A percentile compares a stretch with the other conserved stretches of the same genome.
Conservation (phyloP, 116 monocot genomes). For the Trichopus zeylanicus region DNA sequence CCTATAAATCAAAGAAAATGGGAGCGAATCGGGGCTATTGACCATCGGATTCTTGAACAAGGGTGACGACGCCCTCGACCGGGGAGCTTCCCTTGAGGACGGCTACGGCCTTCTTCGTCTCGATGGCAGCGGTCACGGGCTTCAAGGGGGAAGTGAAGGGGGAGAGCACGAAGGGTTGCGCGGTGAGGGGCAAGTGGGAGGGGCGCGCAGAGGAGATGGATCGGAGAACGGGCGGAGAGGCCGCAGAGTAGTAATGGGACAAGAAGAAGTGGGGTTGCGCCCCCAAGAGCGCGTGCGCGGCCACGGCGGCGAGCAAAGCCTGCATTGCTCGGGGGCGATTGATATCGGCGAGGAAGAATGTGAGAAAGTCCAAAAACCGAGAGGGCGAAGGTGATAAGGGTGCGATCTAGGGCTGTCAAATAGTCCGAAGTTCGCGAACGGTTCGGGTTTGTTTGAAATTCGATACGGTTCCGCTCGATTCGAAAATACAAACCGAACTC, state of each 20-base stretch:
- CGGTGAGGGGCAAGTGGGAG: background rate
- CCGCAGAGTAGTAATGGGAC: no score
- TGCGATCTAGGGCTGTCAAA: no score
- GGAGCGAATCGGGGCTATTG: background rate
- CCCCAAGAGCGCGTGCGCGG: background rate
- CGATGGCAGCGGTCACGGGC: constrained; percentile 30
- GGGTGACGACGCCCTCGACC: constrained; percentile 84
- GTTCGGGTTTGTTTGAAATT: no score
- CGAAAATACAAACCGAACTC: no score
- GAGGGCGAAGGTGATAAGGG: no score
- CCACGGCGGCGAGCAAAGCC: background rate
- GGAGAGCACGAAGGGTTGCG: constrained; percentile 15
- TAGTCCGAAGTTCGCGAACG: no score
- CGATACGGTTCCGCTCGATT: no score
- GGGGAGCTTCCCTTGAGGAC: constrained; percentile 79
- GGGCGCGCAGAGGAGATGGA: background rate
- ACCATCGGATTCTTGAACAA: constrained; percentile 68
- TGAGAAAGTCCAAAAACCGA: no score
- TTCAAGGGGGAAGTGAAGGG: constrained; percentile 1
- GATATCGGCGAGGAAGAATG: no score
- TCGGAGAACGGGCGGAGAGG: background rate
- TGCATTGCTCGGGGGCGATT: no score
- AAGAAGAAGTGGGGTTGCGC: background rate
- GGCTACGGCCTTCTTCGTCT: constrained; percentile 77
- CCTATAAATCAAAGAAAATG: background rate